phyloP scores from a whole-genome alignment of 768 basidiomycete species.

The Suillus weaverae region DNA sequence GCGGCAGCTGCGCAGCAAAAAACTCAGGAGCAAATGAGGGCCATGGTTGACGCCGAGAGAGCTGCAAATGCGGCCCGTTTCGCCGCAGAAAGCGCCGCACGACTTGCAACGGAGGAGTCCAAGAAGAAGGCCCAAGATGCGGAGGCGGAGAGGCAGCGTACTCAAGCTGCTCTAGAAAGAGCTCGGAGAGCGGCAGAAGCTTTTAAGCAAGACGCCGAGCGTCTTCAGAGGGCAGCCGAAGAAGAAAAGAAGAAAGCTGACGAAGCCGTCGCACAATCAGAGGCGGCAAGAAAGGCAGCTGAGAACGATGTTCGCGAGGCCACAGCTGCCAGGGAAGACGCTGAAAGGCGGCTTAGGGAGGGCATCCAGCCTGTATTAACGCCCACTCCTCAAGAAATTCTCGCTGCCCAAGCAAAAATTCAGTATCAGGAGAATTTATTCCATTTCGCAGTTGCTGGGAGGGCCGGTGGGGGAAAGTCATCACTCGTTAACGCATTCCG shows the following conservation, averaged over 20 bases:
- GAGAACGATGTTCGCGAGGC: slow-evolving; percentile 1
- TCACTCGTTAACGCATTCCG: slow-evolving; percentile 31
- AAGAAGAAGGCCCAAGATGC: background rate
- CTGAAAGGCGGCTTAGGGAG: slow-evolving; percentile 9
- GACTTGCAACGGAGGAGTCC: background rate
- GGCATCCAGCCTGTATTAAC: slow-evolving; percentile 17
- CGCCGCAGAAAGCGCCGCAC: background rate
- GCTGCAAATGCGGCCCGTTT: background rate
- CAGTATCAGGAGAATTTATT: slow-evolving; percentile 20
- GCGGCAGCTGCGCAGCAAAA: background rate
- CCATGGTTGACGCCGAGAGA: slow-evolving; percentile 5
- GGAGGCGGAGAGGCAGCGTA: background rate
- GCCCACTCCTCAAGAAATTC: slow-evolving; percentile 18
- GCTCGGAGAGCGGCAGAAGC: background rate
- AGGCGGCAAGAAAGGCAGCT: background rate
- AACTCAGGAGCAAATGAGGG: background rate
- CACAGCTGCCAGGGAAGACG: slow-evolving; percentile 8
- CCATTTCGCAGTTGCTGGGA: slow-evolving; percentile 30
- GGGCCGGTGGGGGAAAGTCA: slow-evolving; percentile 30
- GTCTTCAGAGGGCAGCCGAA: background rate
- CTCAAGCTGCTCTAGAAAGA: background rate
- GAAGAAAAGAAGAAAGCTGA: slow-evolving; percentile 9
- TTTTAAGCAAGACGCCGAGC: slow-evolving; percentile 1
- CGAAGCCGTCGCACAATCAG: slow-evolving; percentile 1
- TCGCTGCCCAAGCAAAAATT: slow-evolving; percentile 5